Evolutionary conservation across 1,139 yeast species (phyloP).

Genomic region (Blastobotrys malaysiensis): DNA sequence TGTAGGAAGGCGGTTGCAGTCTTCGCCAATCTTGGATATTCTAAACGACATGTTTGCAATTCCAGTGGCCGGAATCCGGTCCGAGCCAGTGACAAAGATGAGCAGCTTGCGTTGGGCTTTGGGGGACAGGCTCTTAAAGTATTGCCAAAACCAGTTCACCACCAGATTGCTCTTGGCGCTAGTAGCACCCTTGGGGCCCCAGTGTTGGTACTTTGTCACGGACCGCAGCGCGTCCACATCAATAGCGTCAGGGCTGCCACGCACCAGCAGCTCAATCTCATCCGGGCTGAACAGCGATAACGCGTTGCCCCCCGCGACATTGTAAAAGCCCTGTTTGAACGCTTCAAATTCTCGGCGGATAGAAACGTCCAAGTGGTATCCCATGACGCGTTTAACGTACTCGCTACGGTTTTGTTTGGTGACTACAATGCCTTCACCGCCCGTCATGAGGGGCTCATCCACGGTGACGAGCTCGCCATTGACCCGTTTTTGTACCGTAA

Average conservation of each 20-base stretch:
- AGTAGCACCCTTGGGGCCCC: slow-evolving; percentile 40
- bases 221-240: slow-evolving; percentile 65
- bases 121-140: slow-evolving; percentile 44
- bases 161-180: slow-evolving; percentile 27
- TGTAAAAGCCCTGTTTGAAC: slow-evolving; percentile 64
- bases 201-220: slow-evolving; percentile 68
- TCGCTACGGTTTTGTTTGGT: slow-evolving; percentile 49
- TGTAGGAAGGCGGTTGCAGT: slow-evolving; percentile 57
- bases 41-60: slow-evolving; percentile 61
- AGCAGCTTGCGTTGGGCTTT: slow-evolving; percentile 56
- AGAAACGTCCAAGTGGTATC: slow-evolving; percentile 54
- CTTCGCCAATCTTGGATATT: slow-evolving; percentile 51
- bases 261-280: slow-evolving; percentile 70
- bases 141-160: slow-evolving; percentile 83
- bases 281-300: slow-evolving; percentile 70
- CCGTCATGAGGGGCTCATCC: slow-evolving; percentile 46
- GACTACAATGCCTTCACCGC: slow-evolving; percentile 54
- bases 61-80: slow-evolving; percentile 90
- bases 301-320: slow-evolving; percentile 77
- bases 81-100: slow-evolving; percentile 83
- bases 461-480: slow-evolving; percentile 15
- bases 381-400: slow-evolving; percentile 59
- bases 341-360: slow-evolving; percentile 49
- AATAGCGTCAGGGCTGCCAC: slow-evolving; percentile 67
- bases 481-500: slow-evolving; percentile 25